phyloP scores from a whole-genome alignment of 2,329 filamentous ascomycete genomes.

The Xylariaceae sp. region DNA sequence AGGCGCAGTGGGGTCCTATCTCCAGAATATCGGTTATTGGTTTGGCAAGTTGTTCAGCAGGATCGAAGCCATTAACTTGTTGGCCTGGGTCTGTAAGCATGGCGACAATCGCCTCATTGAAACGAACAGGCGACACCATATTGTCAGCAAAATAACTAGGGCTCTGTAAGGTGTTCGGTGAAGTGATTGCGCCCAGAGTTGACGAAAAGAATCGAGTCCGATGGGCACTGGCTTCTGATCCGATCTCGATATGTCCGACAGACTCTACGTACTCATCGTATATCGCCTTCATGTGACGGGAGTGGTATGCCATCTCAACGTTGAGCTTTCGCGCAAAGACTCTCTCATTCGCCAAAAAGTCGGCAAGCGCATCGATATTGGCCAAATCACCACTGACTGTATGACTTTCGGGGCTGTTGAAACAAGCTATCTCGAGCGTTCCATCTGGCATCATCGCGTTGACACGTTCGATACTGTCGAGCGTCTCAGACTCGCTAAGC shows the following conservation, averaged over 20 bases:
- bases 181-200: constrained; percentile 4
- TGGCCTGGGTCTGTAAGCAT: constrained; percentile 2
- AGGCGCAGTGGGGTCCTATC: constrained; percentile 25
- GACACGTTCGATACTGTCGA: constrained; percentile 7
- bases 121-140: constrained; percentile 13
- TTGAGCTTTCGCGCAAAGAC: constrained; percentile 17
- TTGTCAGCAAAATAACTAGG: constrained; percentile 30
- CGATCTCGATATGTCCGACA: constrained; percentile 5
- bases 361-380: constrained; percentile 9
- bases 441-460: constrained; percentile 5
- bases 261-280: constrained; percentile 19
- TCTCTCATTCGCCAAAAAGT: constrained; percentile 6
- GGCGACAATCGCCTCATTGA: constrained; percentile 9
- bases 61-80: not conserved
- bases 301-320: constrained; percentile 23
- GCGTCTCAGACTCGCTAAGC: constrained; percentile 5
- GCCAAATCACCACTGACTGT: constrained; percentile 20
- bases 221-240: constrained; percentile 6
- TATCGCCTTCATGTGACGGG: constrained; percentile 28
- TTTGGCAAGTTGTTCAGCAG: not conserved
- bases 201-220: constrained; percentile 11
- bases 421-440: constrained; percentile 13
- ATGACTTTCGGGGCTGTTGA: constrained; percentile 18
- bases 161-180: constrained; percentile 7
- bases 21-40: constrained; percentile 14